phyloP scores from a whole-genome alignment of 805 yeast genomes.

The Blastobotrys peoriensis region DNA sequence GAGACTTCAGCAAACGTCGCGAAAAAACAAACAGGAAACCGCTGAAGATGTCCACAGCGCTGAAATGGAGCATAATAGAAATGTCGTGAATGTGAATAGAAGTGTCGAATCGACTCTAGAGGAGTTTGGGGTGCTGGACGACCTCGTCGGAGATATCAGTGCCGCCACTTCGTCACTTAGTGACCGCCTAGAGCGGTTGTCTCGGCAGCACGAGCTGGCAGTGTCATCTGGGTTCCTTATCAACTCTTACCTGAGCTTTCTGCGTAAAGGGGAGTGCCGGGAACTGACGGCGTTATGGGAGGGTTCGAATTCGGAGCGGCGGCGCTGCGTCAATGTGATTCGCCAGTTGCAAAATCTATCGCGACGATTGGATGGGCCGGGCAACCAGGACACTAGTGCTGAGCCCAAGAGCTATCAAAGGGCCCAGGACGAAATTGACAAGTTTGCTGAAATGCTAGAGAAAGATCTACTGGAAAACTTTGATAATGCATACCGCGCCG shows the following conservation, averaged over 20 bases:
- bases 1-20: conserved; percentile 52
- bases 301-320: conserved; percentile 47
- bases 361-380: conserved; percentile 41
- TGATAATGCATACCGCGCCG: conserved; percentile 63
- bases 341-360: conserved; percentile 62
- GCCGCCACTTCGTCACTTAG: conserved; percentile 27
- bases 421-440: conserved; percentile 47
- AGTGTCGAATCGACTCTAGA: conserved; percentile 35
- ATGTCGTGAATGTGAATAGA: conserved; percentile 50
- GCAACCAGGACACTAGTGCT: conserved; percentile 2
- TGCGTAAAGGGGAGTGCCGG: conserved; percentile 44
- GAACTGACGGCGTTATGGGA: conserved; percentile 55
- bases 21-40: conserved; percentile 42
- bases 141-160: conserved; percentile 25
- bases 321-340: conserved; percentile 63
- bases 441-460: conserved; percentile 74
- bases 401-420: conserved; percentile 8
- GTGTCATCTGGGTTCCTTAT: conserved; percentile 65
- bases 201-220: conserved; percentile 69
- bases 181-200: conserved; percentile 31
- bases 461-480: conserved; percentile 61
- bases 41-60: conserved; percentile 52
- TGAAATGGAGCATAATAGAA: conserved; percentile 63
- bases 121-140: conserved; percentile 33
- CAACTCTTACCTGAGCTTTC: conserved; percentile 70